phyloP scores from a whole-genome alignment of 2,329 filamentous ascomycete genomes.

The Penicillium sp. region DNA sequence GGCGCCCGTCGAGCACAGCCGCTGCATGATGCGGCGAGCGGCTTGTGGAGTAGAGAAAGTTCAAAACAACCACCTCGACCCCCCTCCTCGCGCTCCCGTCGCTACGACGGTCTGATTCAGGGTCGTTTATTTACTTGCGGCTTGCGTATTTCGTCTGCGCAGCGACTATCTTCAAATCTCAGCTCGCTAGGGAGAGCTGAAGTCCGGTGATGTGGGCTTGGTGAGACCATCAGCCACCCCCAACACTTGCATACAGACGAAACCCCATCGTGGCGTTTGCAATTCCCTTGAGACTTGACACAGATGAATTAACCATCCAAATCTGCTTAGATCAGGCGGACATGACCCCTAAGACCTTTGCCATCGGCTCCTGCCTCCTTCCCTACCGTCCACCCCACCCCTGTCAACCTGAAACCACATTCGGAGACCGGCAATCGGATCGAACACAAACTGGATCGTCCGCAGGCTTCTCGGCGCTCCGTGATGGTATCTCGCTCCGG shows the following conservation, averaged over 20 bases:
- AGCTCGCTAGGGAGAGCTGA: slow-evolving; percentile 24
- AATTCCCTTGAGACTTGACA: background rate
- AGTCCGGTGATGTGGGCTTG: slow-evolving; percentile 27
- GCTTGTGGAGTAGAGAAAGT: slow-evolving; percentile 37
- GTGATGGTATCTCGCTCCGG: slow-evolving; percentile 42
- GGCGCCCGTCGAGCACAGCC: slow-evolving; percentile 31
- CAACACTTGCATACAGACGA: slow-evolving; percentile 16
- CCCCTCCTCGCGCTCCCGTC: slow-evolving; percentile 8
- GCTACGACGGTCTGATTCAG: background rate
- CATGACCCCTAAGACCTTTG: slow-evolving; percentile 32
- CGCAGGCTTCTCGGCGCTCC: slow-evolving; percentile 2
- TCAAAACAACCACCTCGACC: slow-evolving; percentile 32
- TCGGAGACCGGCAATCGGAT: slow-evolving; percentile 18
- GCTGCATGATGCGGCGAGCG: slow-evolving; percentile 36
- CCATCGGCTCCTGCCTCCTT: slow-evolving; percentile 35
- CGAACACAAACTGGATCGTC: slow-evolving; percentile 4
- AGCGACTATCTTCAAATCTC: slow-evolving; percentile 1
- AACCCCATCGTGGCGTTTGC: slow-evolving; percentile 9
- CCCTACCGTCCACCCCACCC: slow-evolving; percentile 19
- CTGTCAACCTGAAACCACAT: slow-evolving; percentile 24
- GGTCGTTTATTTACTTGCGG: background rate
- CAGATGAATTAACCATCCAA: slow-evolving; percentile 13
- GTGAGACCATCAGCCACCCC: slow-evolving; percentile 19
- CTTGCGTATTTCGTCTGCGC: slow-evolving; percentile 7
- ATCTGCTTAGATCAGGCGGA: slow-evolving; percentile 26